Base-by-base conservation (phyloP, 805 yeast species). In the Yarrowia porcina region DNA sequence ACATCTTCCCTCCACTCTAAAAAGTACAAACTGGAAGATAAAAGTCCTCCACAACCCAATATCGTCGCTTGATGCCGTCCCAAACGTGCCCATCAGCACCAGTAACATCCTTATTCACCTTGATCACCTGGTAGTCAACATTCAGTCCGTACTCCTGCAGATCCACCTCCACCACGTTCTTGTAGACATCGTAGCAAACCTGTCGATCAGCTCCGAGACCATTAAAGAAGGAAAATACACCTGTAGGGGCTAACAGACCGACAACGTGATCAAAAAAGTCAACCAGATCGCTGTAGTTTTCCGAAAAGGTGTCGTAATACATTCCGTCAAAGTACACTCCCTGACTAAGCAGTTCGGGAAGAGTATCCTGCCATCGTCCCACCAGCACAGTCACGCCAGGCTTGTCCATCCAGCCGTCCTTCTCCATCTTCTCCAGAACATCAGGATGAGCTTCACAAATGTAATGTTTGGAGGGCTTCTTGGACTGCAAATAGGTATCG, bases 401-500 rank as follows among this genome's bases (percentile, higher is more conserved):
- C 69, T 83, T 87, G 3, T 85, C 86, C 71, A 82, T 84, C 97
- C 97, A 93, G 0, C 97, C 97, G 68, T 88, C 92, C 1, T 72
- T 69, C 63, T 78, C 77, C 80, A 92, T 75, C 69, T 88, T 86
- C 0, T 73, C 72, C 33, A 93, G 75, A 11, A 92, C 98, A 67
- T 89, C 96, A 1, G 97, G 97, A 71, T 92, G 98, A 0, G 97
- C 97, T 73, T 92, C 98, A 64, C 90, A 86, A 42, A 92, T 93
- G 73, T 90, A 92, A 72, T 92, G 98, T 65, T 80, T 82, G 3
- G 83, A 77, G 21, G 92, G 93, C 18, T 69, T 69, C 45, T 74
- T 75, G 2, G 74, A 74, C 70, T 88, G 88, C 65, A 92, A 88
- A 81, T 86, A 83, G 0, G 83, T 76, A 72, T 92, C 98, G 61